A percentile compares a stretch with the other conserved stretches of the same genome.
These are phyloP conservation scores for Erigeron canadensis DNA, from an alignment of 129 eudicot species.

Conservation along the genomic window DNA sequence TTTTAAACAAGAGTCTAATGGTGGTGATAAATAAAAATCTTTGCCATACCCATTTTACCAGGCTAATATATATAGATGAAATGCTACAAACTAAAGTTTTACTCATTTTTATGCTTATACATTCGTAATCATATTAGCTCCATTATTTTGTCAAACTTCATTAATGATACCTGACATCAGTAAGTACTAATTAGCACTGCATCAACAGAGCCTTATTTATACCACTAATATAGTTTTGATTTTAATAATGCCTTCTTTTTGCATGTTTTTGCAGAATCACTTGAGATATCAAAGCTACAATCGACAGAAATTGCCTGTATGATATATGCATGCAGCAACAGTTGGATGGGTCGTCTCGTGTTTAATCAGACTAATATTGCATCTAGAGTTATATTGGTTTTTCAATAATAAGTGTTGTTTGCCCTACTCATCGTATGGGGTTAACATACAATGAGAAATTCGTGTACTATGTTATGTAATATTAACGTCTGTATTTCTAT, in stretches of 20 bases:
- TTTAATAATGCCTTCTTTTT: background rate
- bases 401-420: conserved; percentile 6
- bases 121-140: too few relatives aligned
- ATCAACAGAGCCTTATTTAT: too few relatives aligned
- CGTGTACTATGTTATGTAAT: background rate
- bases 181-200: too few relatives aligned
- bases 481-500: background rate
- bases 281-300: background rate
- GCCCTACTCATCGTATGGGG: background rate
- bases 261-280: conserved; percentile 8
- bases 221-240: too few relatives aligned
- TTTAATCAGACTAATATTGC: background rate
- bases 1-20: too few relatives aligned
- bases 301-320: background rate
- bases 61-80: too few relatives aligned
- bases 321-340: background rate
- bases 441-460: background rate
- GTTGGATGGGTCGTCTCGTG: conserved; percentile 1
- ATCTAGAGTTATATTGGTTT: background rate
- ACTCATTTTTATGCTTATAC: too few relatives aligned
- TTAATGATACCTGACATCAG: too few relatives aligned
- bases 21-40: too few relatives aligned
- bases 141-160: too few relatives aligned
- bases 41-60: too few relatives aligned
- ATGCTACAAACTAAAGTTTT: too few relatives aligned